Base-by-base conservation (phyloP, 805 yeast species). In the Candida schatavii region DNA sequence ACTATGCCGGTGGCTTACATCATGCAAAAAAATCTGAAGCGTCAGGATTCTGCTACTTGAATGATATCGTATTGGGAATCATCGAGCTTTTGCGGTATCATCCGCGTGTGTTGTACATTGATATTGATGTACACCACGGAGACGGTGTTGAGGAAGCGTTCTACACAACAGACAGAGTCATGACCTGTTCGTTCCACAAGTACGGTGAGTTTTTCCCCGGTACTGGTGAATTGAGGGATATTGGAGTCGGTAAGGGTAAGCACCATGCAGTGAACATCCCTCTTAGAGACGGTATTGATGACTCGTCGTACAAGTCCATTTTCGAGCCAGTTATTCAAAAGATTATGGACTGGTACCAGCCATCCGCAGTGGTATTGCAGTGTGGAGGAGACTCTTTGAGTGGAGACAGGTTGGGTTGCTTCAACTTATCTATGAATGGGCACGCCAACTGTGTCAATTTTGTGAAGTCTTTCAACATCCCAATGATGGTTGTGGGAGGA, bases 91-190 rank as follows among this genome's bases (percentile, higher is more conserved):
- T 91, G 47, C 71, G 97, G 41, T 88, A 86, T 55, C 97, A 90
- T 64, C 91, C 96, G 32, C 77, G 98, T 49, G 97, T 91, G 13
- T 70, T 91, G 49, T 91, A 91, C 62, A 86, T 91, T 46, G 99
- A 91, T 62, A 90, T 88, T 47, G 99, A 91, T 63, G 81, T 91
- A 7, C 99, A 91, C 62, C 98, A 91, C 59, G 99, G 99, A 40
- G 99, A 91, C 65, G 99, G 98, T 49, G 99, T 91, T 17, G 96
- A 91, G 64, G 99, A 91, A 66, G 97, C 98, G 0, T 91, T 91
- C 57, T 88, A 91, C 68, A 80, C 95, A 18, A 87, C 97, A 2
- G 97, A 90, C 64, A 72, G 98, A 47, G 98, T 90, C 40, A 89
- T 90, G 97, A 89, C 97, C 1, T 88, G 90, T 56, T 86, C 95